Percentiles rank a stretch among this genome's conserved stretches.
Conservation (phyloP, 208 protist species). For the Leishmania aethiopica region DNA sequence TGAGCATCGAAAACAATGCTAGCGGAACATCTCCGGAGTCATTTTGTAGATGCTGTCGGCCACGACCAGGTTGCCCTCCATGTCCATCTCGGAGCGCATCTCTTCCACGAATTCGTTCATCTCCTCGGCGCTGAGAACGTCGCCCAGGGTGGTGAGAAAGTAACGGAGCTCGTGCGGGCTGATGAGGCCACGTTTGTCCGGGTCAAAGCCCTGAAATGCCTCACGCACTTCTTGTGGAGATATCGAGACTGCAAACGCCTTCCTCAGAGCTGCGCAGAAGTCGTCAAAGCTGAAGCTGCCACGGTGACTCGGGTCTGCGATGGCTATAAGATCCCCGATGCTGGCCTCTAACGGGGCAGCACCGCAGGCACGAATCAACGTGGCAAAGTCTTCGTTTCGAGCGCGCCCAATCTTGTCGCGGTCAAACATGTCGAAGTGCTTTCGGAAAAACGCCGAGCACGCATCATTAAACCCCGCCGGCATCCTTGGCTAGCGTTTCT, state of each 20-base stretch:
- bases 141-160: constrained; percentile 94
- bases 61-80: constrained; percentile 87
- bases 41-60: constrained; percentile 85
- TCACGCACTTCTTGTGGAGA: constrained; percentile 81
- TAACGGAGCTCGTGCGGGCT: constrained; percentile 92
- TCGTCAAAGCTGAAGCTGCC: constrained; percentile 77
- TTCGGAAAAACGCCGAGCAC: constrained; percentile 55
- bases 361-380: constrained; percentile 75
- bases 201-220: constrained; percentile 95
- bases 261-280: constrained; percentile 74
- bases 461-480: constrained; percentile 47
- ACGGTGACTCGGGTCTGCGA: constrained; percentile 67
- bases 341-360: constrained; percentile 69
- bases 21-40: constrained; percentile 81
- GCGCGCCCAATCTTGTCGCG: constrained; percentile 80
- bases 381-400: constrained; percentile 51
- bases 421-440: constrained; percentile 80
- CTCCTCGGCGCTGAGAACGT: constrained; percentile 91
- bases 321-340: constrained; percentile 47
- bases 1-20: not conserved
- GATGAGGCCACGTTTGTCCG: constrained; percentile 92
- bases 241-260: constrained; percentile 57
- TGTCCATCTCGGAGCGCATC: constrained; percentile 85
- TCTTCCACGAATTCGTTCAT: constrained; percentile 91
- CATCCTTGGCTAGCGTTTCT: constrained; percentile 9